These are phyloP conservation scores for Mangifera indica DNA, from an alignment of 345 rosid species.

Conservation along the genomic window DNA sequence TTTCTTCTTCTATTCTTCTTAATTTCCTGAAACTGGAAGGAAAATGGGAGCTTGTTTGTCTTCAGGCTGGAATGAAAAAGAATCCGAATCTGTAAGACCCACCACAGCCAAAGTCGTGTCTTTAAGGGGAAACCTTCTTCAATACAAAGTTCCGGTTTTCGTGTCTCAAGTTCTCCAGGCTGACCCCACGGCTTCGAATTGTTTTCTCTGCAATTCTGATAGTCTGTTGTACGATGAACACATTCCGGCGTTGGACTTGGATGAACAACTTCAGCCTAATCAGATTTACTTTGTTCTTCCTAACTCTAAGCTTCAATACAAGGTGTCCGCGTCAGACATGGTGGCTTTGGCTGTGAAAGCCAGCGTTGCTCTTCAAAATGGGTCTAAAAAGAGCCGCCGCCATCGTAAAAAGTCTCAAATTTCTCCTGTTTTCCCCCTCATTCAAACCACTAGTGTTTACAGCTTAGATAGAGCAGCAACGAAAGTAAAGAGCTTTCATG, in stretches of 20 bases:
- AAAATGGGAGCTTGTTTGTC: constrained; percentile 69
- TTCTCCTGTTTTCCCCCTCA: constrained; percentile 43
- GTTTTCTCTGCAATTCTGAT: constrained; percentile 66
- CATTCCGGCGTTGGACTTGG: constrained; percentile 48
- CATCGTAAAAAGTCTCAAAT: constrained; percentile 49
- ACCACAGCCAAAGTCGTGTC: constrained; percentile 67
- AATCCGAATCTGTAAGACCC: constrained; percentile 18
- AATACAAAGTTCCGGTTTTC: constrained; percentile 49
- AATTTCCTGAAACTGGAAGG: not conserved
- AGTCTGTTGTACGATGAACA: constrained; percentile 55
- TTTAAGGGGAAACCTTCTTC: constrained; percentile 55
- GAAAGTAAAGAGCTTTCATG: not conserved
- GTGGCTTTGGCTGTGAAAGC: constrained; percentile 94
- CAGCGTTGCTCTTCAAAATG: constrained; percentile 62
- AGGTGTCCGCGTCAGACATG: constrained; percentile 71
- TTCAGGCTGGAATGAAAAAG: constrained; percentile 13
- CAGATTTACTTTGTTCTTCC: constrained; percentile 81
- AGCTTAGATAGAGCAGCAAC: not conserved
- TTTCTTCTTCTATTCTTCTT: too few species aligned
- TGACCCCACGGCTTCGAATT: constrained; percentile 29
- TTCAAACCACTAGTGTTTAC: not conserved
- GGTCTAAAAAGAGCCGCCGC: constrained; percentile 23
- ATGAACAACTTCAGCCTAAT: constrained; percentile 36
- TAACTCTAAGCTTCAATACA: constrained; percentile 54
- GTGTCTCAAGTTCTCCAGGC: constrained; percentile 57